Base-by-base conservation (phyloP, 306 rosid genomes). In the Quercus robur region DNA sequence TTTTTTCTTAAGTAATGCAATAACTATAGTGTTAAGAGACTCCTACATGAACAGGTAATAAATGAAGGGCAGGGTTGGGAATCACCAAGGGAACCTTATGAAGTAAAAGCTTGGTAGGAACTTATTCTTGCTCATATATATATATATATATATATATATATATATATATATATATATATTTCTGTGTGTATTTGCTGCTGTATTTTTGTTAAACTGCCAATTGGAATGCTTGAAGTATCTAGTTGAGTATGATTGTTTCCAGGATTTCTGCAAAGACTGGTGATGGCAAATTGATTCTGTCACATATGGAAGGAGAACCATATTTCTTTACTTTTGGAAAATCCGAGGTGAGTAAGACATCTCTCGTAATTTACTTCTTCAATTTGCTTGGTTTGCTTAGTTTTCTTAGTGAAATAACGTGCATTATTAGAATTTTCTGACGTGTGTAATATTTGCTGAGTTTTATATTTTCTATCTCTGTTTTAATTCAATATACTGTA, bases 21-120 rank as follows among this genome's bases (percentile, higher is more conserved):
- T 68, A n/a, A 18, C 51, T 35, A 18, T 33, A 68, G 41, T 17
- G 18, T 35, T 68, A 18, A 35, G 12, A 33, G 52, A 35, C 6
- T 68, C 72, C 72, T 35, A 10, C 31, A 28, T 80, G 61, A 81
- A 75, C 85, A 96, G 99, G 88, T 96, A 49, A 82, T 89, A 64
- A 70, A 64, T 70, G 98, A 91, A 81, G 99, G 99, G 59, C 87
- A 90, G 88, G 98, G 98, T 58, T 96, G 99, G 99, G 99, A 96
- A 87, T 91, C 92, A 23, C 98, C 99, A 3, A 85, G 99, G 79
- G 98, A 93, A 81, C 99, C 98, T 59, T 96, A 96, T 58, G 99
- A 96, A 94, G 97, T 96, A 69, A 91, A 93, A 85, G 98, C 97
- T 64, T 89, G 99, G 99, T 96, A 91, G 81, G 80, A 56, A 33